Conservation (phyloP, 2,329 filamentous ascomycete genomes). For the Aspergillus ustus region DNA sequence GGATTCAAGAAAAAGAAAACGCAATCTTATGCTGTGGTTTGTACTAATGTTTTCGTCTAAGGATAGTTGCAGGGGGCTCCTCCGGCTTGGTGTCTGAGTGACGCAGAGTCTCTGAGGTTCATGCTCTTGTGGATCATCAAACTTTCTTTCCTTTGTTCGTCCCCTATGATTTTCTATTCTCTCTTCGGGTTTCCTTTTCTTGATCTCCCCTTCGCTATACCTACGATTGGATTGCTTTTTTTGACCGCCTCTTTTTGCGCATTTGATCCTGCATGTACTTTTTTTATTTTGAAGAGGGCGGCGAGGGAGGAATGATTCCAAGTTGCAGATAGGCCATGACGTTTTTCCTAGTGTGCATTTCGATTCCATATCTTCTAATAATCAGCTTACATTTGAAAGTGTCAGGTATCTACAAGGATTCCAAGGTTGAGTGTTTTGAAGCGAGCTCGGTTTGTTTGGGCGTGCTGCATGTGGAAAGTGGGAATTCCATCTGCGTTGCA, state of each 20-base stretch:
- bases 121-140: conserved; percentile 6
- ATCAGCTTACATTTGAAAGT: conserved; percentile 27
- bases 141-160: conserved; percentile 12
- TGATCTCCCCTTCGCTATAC: conserved; percentile 17
- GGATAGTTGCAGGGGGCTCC: conserved; percentile 29
- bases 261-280: conserved; percentile 32
- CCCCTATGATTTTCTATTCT: conserved; percentile 10
- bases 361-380: conserved; percentile 25
- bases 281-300: conserved; percentile 27
- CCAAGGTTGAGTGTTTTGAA: conserved; percentile 25
- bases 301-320: conserved; percentile 30
- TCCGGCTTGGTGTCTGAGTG: conserved; percentile 15
- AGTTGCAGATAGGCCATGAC: conserved; percentile 31
- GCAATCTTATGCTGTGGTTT: conserved; percentile 23
- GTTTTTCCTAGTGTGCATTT: conserved; percentile 28
- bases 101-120: conserved; percentile 9
- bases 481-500: conserved; percentile 11
- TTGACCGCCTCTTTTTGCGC: conserved; percentile 36
- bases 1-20: conserved; percentile 18
- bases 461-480: conserved; percentile 21
- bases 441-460: conserved; percentile 24
- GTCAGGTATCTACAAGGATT: conserved; percentile 18
- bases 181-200: neutral
- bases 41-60: conserved; percentile 24
- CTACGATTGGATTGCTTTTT: conserved; percentile 33